phyloP scores from a whole-genome alignment of 257 asterid species.

The Ophiorrhiza pumila region DNA sequence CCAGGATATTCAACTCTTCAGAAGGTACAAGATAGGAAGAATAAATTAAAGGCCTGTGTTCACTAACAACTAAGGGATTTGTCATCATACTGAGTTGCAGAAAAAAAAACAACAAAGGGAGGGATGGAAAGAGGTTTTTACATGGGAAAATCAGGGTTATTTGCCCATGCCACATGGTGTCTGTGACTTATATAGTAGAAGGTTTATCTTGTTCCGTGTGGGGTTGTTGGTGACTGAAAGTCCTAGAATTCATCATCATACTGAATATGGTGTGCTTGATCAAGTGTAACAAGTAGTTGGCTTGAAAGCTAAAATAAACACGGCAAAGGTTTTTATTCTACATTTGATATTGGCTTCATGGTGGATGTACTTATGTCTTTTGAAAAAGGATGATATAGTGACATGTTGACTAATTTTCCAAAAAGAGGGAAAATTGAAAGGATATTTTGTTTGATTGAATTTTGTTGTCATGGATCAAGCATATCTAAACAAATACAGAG shows the following conservation, averaged over 20 bases:
- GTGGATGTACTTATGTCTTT: neutral
- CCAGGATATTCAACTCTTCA: neutral
- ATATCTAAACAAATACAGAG: neutral
- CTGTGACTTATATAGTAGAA: neutral
- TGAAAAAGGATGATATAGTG: neutral
- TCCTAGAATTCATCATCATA: too few relatives aligned
- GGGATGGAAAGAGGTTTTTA: neutral
- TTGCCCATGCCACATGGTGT: too few relatives aligned
- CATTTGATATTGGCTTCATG: neutral
- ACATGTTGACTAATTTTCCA: too few relatives aligned
- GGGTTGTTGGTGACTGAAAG: neutral
- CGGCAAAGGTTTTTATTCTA: neutral
- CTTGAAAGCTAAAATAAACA: neutral
- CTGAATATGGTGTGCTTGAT: neutral
- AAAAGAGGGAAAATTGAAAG: too few relatives aligned
- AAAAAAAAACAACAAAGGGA: too few relatives aligned
- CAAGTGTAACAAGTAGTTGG: neutral
- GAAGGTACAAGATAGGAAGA: neutral
- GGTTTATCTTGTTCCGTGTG: neutral
- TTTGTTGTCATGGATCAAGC: too few relatives aligned
- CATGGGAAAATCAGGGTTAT: neutral
- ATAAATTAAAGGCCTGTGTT: neutral
- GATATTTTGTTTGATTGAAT: too few relatives aligned
- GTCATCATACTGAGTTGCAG: neutral
- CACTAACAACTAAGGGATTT: neutral